Base-by-base conservation (phyloP, 2,329 filamentous ascomycete species). In the Aspergillus calidoustus region DNA sequence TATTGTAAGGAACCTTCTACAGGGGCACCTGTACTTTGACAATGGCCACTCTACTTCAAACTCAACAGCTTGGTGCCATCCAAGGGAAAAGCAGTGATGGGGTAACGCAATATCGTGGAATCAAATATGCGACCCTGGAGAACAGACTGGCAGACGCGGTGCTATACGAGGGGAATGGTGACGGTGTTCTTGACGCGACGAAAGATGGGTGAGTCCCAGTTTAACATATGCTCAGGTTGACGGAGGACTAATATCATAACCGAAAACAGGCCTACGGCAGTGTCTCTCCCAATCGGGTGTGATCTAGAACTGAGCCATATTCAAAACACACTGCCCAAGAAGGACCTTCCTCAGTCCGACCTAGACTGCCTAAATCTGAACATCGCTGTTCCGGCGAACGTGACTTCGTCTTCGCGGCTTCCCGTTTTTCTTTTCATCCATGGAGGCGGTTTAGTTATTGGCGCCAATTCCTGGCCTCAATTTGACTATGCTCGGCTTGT, bases 401-500 rank as follows among this genome's bases (percentile, higher is more conserved):
- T 50, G 9, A 69, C 63, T 1, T 54, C 38, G 0, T 58, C 66
- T 4, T 69, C 72, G 13, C 77, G 76, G 6, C 71, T 85, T 2
- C 84, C 84, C 0, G 83, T 86, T 0, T 75, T 85, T 44, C 76
- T 83, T 1, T 84, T 84, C 64, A 77, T 86, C 4, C 83, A 86
- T 61, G 84, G 84, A 0, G 83, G 84, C 11, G 84, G 81, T 0
- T 81, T 83, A 53, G 71, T 73, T 3, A 75, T 81, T 3, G 84
- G 83, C 3, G 81, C 81, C 3, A 82, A 79, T 47, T 83, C 78
- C 48, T 86, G 82, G 76, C 84, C 83, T 0, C 81, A 85, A 43
- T 84, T 82, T 64, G 80, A 85, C 62, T 71, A 80, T 22, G 71
- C 72, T 5, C 70, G 77, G 1, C 63, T 86, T 5, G 81, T 84